Evolutionary conservation across 441 rosid species (phyloP).

Genomic region (Euphorbia celastroides): DNA sequence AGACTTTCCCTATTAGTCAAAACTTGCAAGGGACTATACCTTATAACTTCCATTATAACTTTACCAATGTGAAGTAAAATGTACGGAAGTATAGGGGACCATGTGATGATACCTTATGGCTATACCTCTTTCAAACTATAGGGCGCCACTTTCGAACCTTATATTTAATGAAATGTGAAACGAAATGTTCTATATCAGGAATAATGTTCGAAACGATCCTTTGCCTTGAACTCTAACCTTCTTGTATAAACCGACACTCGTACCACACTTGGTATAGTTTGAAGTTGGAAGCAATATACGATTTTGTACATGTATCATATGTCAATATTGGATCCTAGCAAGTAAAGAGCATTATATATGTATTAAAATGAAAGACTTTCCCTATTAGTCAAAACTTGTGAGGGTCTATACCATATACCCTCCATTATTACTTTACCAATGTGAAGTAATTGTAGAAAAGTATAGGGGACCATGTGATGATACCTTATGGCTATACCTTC

Average conservation of each 20-base stretch:
- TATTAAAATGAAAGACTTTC: neutral
- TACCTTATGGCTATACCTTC: neutral
- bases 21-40: neutral
- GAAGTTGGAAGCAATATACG: neutral
- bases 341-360: neutral
- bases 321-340: neutral
- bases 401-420: neutral
- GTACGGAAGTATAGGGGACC: constrained; percentile 13
- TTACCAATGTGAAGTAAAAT: constrained; percentile 12
- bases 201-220: neutral
- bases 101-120: constrained; percentile 6
- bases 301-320: neutral
- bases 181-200: neutral
- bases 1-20: constrained; percentile 11
- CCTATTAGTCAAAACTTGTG: constrained; percentile 10
- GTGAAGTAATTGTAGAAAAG: constrained; percentile 5
- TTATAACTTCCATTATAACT: constrained; percentile 9
- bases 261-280: no score
- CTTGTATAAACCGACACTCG: no score
- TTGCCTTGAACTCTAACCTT: neutral
- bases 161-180: neutral
- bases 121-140: constrained; percentile 1
- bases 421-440: constrained; percentile 14
- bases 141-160: neutral
- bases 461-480: constrained; percentile 18